These are phyloP conservation scores for Cladorrhinum samala DNA, from an alignment of 495 filamentous ascomycete genomes.

Conservation along the genomic window DNA sequence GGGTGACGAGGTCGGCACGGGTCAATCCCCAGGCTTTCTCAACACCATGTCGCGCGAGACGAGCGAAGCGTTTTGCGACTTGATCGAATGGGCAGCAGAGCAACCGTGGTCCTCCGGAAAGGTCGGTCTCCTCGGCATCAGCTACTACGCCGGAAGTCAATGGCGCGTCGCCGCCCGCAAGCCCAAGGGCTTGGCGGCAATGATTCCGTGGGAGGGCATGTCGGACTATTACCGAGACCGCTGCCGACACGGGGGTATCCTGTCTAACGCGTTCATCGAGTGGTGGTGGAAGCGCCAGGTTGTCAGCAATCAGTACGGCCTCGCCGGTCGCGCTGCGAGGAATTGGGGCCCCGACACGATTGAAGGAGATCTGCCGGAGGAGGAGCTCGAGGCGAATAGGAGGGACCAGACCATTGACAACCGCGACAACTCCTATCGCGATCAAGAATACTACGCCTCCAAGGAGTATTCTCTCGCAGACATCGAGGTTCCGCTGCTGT, in stretches of 20 bases:
- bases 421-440: conserved; percentile 45
- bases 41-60: conserved; percentile 57
- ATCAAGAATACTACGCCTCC: conserved; percentile 55
- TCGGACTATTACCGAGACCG: conserved; percentile 60
- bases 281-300: conserved; percentile 65
- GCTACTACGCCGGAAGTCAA: conserved; percentile 56
- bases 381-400: conserved; percentile 46
- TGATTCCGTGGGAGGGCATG: conserved; percentile 67
- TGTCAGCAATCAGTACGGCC: conserved; percentile 57
- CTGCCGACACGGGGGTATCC: conserved; percentile 59
- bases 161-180: conserved; percentile 58
- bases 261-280: conserved; percentile 56
- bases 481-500: conserved; percentile 56
- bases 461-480: conserved; percentile 57
- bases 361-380: conserved; percentile 48
- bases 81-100: conserved; percentile 59
- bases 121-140: conserved; percentile 56
- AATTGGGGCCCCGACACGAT: conserved; percentile 48
- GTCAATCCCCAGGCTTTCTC: conserved; percentile 52
- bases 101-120: conserved; percentile 57
- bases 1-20: conserved; percentile 53
- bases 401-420: conserved; percentile 58
- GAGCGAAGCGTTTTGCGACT: conserved; percentile 53
- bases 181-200: conserved; percentile 53
- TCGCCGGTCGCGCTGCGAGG: conserved; percentile 23